A percentile compares a stretch with the other conserved stretches of the same genome.
Evolutionary conservation across 371 early-diverging fungal species (phyloP).

Genomic region (Mucor ambiguus): DNA sequence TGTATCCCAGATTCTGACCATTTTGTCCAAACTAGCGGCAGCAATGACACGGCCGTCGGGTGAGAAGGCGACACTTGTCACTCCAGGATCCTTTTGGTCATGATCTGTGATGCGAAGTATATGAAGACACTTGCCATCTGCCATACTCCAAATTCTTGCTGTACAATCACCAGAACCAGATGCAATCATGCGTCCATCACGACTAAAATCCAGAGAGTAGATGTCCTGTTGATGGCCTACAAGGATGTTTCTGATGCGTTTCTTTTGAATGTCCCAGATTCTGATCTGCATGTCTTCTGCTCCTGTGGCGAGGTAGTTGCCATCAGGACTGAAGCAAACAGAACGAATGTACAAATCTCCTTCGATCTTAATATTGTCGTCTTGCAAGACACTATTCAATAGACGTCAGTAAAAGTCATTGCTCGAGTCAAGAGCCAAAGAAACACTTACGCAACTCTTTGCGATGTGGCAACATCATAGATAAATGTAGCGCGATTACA

Average conservation of each 20-base stretch:
- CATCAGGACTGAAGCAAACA: constrained; percentile 97
- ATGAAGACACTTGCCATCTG: constrained; percentile 70
- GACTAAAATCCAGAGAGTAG: constrained; percentile 91
- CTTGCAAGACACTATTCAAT: constrained; percentile 67
- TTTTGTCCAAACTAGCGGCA: constrained; percentile 86
- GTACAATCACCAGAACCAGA: constrained; percentile 95
- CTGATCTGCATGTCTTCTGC: constrained; percentile 96
- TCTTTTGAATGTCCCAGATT: constrained; percentile 73
- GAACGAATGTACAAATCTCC: constrained; percentile 93
- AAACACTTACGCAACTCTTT: constrained; percentile 64
- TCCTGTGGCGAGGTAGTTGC: constrained; percentile 92
- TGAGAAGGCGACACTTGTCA: constrained; percentile 89
- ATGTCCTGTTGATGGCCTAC: constrained; percentile 94
- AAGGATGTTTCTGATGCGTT: constrained; percentile 64
- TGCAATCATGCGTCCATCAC: constrained; percentile 86
- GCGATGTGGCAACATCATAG: constrained; percentile 80
- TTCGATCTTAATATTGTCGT: constrained; percentile 74
- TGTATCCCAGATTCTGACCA: constrained; percentile 90
- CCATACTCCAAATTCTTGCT: constrained; percentile 83
- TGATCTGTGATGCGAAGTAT: constrained; percentile 76
- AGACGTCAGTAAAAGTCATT: constrained; percentile 1
- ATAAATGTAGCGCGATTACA: constrained; percentile 92
- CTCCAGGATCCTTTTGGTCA: constrained; percentile 85
- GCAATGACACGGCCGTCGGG: constrained; percentile 74
- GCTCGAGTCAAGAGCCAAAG: too few species aligned